Evolutionary conservation across 805 yeast genomes (phyloP), one percentile per base, ranked within the genome.

Genomic region (Lipomyces yamadae): DNA sequence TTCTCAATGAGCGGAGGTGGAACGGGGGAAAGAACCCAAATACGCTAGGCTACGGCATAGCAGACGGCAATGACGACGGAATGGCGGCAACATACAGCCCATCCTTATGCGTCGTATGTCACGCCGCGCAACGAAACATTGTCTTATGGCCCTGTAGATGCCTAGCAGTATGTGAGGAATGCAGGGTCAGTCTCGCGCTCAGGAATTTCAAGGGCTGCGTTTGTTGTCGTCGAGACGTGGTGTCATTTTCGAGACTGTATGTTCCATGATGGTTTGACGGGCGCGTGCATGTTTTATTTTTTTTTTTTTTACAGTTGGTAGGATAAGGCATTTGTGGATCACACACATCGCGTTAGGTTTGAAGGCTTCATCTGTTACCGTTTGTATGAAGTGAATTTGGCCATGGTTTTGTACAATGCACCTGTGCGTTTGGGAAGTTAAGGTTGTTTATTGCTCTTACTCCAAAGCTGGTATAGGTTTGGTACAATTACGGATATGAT

Each of bases 71-170:
- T 13, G 72, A 48, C 24, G 69, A 58, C n/a, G 63, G 60, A 32
- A 33, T n/a, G 48, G n/a, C 59, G 15, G n/a, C 59, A n/a, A 13
- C 59, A 56, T 61, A 66, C 37, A 63, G 50, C 6, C 66, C 70
- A 11, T 60, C 63, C 3, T 35, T 64, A 3, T 92, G 98, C 78
- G 96, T 91, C 5, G 88, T 93, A 2, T 93, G 98, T 76, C 94
- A 89, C 72, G 81, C 83, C 4, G 86, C 88, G 65, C 84, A 86
- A 4, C 82, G 97, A 70, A 90, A 88, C 65, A 85, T 93, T 54
- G 87, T 93, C 7, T 80, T 94, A 2, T 93, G 98, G 98, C 98
- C 98, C 0, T 93, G 98, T 75, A 85, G 86, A 72, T 93, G 98
- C 76, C 85, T 93, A 64, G 92, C 97, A 0, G 81, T 93, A 4